Conservation (phyloP, 2,329 filamentous ascomycete species). For the Pseudocercospora cruenta region DNA sequence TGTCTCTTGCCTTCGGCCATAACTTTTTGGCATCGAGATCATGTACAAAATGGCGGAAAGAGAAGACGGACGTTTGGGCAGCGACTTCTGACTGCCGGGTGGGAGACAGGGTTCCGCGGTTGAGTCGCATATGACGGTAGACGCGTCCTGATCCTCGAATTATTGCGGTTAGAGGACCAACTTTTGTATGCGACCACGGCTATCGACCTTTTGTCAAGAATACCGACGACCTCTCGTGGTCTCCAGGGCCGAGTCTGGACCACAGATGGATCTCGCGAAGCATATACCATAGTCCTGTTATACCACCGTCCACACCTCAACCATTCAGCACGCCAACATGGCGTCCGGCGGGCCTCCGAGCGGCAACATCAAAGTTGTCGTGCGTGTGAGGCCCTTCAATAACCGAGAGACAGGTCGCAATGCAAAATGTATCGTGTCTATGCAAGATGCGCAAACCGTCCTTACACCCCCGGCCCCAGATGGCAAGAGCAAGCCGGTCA, state of each 20-base stretch:
- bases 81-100: constrained; percentile 2
- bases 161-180: background rate
- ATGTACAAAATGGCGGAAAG: background rate
- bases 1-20: too few relatives aligned
- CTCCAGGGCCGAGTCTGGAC: background rate
- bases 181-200: background rate
- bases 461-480: constrained; percentile 75
- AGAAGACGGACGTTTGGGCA: background rate
- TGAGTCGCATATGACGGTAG: background rate
- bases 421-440: constrained; percentile 95
- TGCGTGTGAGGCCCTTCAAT: constrained; percentile 94
- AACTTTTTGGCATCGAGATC: too few relatives aligned
- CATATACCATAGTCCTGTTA: background rate
- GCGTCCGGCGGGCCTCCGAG: constrained; percentile 41
- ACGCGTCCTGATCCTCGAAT: constrained; percentile 5
- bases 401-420: constrained; percentile 79
- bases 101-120: constrained; percentile 1
- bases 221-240: background rate
- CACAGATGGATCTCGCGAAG: background rate
- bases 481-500: constrained; percentile 66
- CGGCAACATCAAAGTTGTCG: constrained; percentile 99
- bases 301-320: background rate
- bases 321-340: constrained; percentile 23
- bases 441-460: constrained; percentile 91
- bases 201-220: too few relatives aligned